Percentiles rank a stretch among this genome's conserved stretches.
Evolutionary conservation across 1,284 basidiomycete species (phyloP).

Genomic region (Ustilago esculenta): DNA sequence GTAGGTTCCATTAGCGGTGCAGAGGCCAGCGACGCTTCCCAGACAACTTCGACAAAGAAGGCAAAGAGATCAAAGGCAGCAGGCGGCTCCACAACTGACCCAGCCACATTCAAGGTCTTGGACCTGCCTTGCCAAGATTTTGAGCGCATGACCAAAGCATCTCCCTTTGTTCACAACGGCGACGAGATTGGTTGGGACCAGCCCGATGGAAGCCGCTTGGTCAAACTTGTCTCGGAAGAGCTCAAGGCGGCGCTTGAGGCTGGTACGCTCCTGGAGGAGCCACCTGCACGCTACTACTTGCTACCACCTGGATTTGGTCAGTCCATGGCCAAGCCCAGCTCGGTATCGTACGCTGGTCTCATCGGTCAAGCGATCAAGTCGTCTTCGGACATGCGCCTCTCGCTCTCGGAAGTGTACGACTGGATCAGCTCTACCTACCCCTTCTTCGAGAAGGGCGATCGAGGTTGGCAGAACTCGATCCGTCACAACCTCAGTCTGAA

Average conservation of each 20-base stretch:
- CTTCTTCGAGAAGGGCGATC: conserved; percentile 88
- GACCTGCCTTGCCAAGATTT: conserved; percentile 42
- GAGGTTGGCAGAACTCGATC: conserved; percentile 94
- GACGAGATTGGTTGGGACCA: conserved; percentile 60
- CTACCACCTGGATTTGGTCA: conserved; percentile 60
- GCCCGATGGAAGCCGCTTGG: conserved; percentile 61
- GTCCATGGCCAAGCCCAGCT: conserved; percentile 57
- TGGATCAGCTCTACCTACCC: conserved; percentile 95
- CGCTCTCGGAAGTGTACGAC: conserved; percentile 93
- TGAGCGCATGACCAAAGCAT: conserved; percentile 32
- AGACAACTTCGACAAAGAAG: conserved; percentile 22
- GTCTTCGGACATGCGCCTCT: conserved; percentile 82
- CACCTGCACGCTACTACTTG: conserved; percentile 60
- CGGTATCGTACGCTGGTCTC: conserved; percentile 85
- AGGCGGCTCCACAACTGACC: conserved; percentile 19
- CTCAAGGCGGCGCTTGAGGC: conserved; percentile 60
- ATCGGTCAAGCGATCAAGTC: conserved; percentile 93
- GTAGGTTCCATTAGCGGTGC: neutral
- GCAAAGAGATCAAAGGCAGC: conserved; percentile 27
- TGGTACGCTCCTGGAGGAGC: conserved; percentile 57
- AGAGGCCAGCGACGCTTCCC: conserved; percentile 9
- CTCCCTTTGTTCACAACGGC: conserved; percentile 38
- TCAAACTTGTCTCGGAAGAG: conserved; percentile 65
- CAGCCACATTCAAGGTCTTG: conserved; percentile 24
- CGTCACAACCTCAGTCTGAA: conserved; percentile 89